Evolutionary conservation across 768 basidiomycete species (phyloP).

Genomic region (Suillus plorans): DNA sequence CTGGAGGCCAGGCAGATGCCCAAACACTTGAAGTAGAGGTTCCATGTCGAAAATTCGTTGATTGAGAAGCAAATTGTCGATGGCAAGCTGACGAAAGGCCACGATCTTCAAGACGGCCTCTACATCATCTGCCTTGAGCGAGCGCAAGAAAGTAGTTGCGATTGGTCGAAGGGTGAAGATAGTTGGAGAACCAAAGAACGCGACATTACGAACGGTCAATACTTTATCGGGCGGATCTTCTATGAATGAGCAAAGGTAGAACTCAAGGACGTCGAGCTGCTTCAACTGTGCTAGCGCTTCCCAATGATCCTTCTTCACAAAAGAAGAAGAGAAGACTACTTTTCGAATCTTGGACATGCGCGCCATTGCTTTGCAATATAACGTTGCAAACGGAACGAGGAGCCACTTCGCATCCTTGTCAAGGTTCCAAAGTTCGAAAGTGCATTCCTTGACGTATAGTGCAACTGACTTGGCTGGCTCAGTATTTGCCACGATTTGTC

Average conservation of each 20-base stretch:
- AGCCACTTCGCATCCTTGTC: not conserved
- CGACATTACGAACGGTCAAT: not conserved
- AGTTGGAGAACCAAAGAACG: not conserved
- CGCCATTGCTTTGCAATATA: slow-evolving; percentile 9
- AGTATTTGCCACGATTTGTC: slow-evolving; percentile 24
- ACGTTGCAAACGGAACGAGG: not conserved
- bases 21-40: not conserved
- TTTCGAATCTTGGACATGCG: slow-evolving; percentile 20
- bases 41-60: no score
- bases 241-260: slow-evolving; percentile 5
- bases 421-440: slow-evolving; percentile 8
- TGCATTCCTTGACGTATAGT: slow-evolving; percentile 26
- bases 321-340: slow-evolving; percentile 11
- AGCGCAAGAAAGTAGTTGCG: not conserved
- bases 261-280: slow-evolving; percentile 19
- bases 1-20: not conserved
- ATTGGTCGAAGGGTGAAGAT: not conserved
- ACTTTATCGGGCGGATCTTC: not conserved
- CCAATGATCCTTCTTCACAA: slow-evolving; percentile 18
- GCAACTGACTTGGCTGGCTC: slow-evolving; percentile 31
- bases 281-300: slow-evolving; percentile 9
- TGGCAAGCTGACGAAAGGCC: not conserved
- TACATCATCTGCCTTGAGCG: not conserved
- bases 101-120: not conserved
- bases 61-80: not conserved